A percentile compares a stretch with the other conserved stretches of the same genome.
Conservation (phyloP, 1,139 yeast species). For the Barnettozyma hawaiiensis region DNA sequence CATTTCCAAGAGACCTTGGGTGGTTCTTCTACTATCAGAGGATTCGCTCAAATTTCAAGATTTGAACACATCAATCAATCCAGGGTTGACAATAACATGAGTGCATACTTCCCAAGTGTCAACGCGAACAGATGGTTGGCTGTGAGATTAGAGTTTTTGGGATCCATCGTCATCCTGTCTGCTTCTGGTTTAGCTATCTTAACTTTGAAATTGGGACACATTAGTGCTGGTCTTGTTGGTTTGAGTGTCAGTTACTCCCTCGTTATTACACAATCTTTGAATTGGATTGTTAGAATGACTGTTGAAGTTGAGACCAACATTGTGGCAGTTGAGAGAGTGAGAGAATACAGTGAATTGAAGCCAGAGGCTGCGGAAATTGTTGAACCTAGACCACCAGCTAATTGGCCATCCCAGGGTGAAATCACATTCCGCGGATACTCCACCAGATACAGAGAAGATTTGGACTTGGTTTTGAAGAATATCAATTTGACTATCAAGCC, state of each 20-base stretch:
- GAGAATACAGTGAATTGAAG: slow-evolving; percentile 71
- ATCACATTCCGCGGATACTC: slow-evolving; percentile 71
- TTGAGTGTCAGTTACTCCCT: slow-evolving; percentile 87
- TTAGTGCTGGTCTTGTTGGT: slow-evolving; percentile 90
- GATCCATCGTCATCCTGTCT: slow-evolving; percentile 78
- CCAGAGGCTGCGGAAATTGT: slow-evolving; percentile 82
- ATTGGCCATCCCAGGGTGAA: slow-evolving; percentile 80
- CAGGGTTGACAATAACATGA: slow-evolving; percentile 78
- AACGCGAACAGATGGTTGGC: slow-evolving; percentile 97
- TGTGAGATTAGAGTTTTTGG: slow-evolving; percentile 83
- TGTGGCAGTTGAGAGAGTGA: slow-evolving; percentile 91
- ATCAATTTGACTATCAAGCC: slow-evolving; percentile 65
- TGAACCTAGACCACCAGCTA: slow-evolving; percentile 59
- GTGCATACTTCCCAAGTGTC: slow-evolving; percentile 90
- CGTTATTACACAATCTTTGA: slow-evolving; percentile 86
- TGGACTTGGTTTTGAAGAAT: slow-evolving; percentile 73
- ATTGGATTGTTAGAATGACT: slow-evolving; percentile 98
- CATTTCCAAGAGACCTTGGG: slow-evolving; percentile 94
- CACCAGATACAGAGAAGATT: slow-evolving; percentile 78
- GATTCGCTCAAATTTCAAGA: slow-evolving; percentile 71
- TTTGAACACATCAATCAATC: slow-evolving; percentile 69
- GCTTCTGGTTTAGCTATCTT: slow-evolving; percentile 78
- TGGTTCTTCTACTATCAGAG: slow-evolving; percentile 88
- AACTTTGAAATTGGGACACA: slow-evolving; percentile 58
- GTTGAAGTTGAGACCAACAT: slow-evolving; percentile 96